Conservation (phyloP, 345 rosid genomes). For the Eucalyptus globulus region DNA sequence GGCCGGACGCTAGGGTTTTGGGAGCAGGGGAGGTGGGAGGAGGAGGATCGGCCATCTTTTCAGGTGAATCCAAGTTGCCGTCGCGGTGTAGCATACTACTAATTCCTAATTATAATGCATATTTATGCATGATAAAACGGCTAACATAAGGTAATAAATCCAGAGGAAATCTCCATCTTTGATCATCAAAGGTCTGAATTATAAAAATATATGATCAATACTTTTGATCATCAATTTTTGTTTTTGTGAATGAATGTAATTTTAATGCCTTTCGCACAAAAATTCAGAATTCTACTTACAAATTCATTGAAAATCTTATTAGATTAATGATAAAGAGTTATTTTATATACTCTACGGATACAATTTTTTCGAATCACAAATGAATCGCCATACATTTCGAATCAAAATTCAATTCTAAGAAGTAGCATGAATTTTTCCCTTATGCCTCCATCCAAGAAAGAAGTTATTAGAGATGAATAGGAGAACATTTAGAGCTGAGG, state of each 20-base stretch:
- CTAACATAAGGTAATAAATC: background rate
- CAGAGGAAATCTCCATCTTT: no score
- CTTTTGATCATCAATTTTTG: background rate
- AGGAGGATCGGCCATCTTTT: conserved; percentile 84
- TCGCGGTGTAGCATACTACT: background rate
- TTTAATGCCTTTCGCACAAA: background rate
- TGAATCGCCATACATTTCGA: background rate
- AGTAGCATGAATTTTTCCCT: background rate
- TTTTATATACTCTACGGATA: background rate
- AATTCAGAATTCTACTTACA: background rate
- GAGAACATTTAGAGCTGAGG: no score
- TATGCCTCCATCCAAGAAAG: background rate
- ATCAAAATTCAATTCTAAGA: background rate
- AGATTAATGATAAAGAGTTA: background rate
- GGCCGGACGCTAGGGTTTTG: conserved; percentile 5
- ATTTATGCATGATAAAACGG: no score
- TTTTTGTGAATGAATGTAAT: background rate
- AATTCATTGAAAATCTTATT: background rate
- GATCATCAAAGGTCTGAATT: background rate
- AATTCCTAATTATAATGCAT: background rate
- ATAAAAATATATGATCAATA: background rate
- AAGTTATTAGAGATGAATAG: no score
- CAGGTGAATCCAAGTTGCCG: conserved; percentile 3
- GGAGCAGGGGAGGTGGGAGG: conserved; percentile 64
- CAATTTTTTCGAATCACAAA: background rate